Evolutionary conservation across 208 protist species (phyloP).

Genomic region (Crithidia acanthocephali): DNA sequence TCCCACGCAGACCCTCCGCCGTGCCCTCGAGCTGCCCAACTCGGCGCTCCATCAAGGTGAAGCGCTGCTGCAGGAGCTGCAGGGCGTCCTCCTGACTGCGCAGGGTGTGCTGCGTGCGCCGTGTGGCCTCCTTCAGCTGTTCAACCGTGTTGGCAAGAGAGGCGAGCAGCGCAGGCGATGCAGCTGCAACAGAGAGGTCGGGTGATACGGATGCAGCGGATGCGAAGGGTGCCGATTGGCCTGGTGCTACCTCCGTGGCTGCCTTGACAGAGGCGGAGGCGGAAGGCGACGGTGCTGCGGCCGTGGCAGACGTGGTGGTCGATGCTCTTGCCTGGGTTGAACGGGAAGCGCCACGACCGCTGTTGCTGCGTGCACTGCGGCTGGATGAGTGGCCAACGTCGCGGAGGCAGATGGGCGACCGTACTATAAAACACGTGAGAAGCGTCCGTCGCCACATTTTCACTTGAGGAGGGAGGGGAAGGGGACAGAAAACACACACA

Average conservation of each 20-base stretch:
- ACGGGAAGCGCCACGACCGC: not conserved
- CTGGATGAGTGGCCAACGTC: not conserved
- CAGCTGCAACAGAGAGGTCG: too few species aligned
- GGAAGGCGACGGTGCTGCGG: not conserved
- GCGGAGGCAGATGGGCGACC: conserved; percentile 12
- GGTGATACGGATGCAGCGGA: too few species aligned
- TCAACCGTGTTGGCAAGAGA: conserved; percentile 17
- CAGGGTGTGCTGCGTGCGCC: conserved; percentile 27
- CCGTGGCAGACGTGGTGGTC: not conserved
- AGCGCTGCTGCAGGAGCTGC: conserved; percentile 47
- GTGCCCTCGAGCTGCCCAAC: conserved; percentile 49
- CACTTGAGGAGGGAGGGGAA: not conserved
- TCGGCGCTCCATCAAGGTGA: conserved; percentile 52
- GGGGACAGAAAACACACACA: not conserved
- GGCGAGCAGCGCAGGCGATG: not conserved
- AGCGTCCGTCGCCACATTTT: conserved; percentile 19
- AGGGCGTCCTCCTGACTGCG: conserved; percentile 35
- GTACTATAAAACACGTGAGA: not conserved
- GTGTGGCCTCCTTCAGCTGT: conserved; percentile 29
- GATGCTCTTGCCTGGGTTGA: not conserved
- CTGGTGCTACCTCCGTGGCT: not conserved
- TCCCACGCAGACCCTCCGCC: conserved; percentile 33
- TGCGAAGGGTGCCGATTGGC: too few species aligned
- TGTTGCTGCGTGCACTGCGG: not conserved
- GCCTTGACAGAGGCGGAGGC: not conserved